Percentiles rank a stretch among this genome's conserved stretches.
These are phyloP conservation scores for Arxiozyma bovina DNA, from an alignment of 1,139 yeast species.

Conservation along the genomic window DNA sequence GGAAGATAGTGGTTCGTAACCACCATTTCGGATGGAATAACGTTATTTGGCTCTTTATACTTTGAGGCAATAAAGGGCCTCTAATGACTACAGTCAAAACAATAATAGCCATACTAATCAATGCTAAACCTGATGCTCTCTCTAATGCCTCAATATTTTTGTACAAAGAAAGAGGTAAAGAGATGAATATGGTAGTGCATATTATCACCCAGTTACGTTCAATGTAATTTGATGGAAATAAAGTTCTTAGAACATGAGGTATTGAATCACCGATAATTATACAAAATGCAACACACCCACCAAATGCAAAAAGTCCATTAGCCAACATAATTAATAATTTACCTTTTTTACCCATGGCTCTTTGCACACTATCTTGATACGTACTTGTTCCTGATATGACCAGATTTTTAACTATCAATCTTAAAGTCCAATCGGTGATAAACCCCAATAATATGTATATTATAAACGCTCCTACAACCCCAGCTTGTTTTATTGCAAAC, in stretches of 20 bases:
- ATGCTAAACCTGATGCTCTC: constrained; percentile 78
- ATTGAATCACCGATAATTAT: constrained; percentile 92
- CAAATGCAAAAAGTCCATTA: constrained; percentile 85
- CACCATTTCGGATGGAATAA: constrained; percentile 30
- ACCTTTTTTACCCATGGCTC: constrained; percentile 71
- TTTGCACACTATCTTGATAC: constrained; percentile 77
- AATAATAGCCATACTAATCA: constrained; percentile 74
- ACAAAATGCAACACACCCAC: constrained; percentile 90
- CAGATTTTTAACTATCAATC: constrained; percentile 76
- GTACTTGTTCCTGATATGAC: constrained; percentile 66
- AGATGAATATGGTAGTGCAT: constrained; percentile 59
- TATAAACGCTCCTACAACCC: constrained; percentile 64
- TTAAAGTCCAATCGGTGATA: constrained; percentile 79
- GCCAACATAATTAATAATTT: constrained; percentile 58
- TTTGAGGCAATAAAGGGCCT: constrained; percentile 54
- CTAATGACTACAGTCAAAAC: constrained; percentile 63
- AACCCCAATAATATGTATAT: constrained; percentile 52
- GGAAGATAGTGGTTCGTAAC: constrained; percentile 46
- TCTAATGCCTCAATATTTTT: constrained; percentile 80
- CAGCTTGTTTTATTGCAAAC: constrained; percentile 74
- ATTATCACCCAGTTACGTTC: constrained; percentile 60
- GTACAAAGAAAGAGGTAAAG: constrained; percentile 76
- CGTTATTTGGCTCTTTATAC: constrained; percentile 36
- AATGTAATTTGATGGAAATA: constrained; percentile 48
- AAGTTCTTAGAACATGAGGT: constrained; percentile 73